Percentiles rank a stretch among this genome's conserved stretches.
These are phyloP conservation scores for Bolboschoenoplectus hybrid DNA, from an alignment of 202 grass and related monocot genomes.

Conservation along the genomic window DNA sequence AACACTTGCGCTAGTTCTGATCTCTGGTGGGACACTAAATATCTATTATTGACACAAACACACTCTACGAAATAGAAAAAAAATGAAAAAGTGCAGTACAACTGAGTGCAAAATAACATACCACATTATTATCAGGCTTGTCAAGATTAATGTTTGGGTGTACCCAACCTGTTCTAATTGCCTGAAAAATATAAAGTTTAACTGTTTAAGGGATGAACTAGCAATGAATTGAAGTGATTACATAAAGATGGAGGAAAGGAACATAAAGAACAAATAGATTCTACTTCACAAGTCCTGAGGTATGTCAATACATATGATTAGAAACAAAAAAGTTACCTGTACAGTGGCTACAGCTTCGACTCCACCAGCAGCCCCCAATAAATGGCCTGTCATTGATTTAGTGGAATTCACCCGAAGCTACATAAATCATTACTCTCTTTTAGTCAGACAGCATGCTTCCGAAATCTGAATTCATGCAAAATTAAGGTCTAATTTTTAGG, in stretches of 20 bases:
- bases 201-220: neutral
- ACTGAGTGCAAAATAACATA: slow-evolving; percentile 43
- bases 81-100: neutral
- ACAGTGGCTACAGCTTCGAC: slow-evolving; percentile 94
- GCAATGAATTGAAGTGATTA: neutral
- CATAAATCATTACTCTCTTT: slow-evolving; percentile 25
- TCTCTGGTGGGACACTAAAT: neutral
- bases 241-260: neutral
- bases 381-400: slow-evolving; percentile 97
- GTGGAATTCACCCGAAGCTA: slow-evolving; percentile 96
- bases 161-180: slow-evolving; percentile 97
- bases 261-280: neutral
- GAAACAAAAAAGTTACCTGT: slow-evolving; percentile 57
- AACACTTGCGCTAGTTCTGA: neutral
- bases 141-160: slow-evolving; percentile 99
- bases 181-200: slow-evolving; percentile 52
- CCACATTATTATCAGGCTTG: slow-evolving; percentile 81
- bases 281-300: slow-evolving; percentile 1
- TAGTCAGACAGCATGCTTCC: neutral
- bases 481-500: slow-evolving; percentile 28
- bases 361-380: slow-evolving; percentile 92
- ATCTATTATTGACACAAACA: neutral
- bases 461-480: neutral
- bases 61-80: neutral
- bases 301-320: neutral